phyloP scores from a whole-genome alignment of 148 eudicot species.

The Chenopodium berlandieri region DNA sequence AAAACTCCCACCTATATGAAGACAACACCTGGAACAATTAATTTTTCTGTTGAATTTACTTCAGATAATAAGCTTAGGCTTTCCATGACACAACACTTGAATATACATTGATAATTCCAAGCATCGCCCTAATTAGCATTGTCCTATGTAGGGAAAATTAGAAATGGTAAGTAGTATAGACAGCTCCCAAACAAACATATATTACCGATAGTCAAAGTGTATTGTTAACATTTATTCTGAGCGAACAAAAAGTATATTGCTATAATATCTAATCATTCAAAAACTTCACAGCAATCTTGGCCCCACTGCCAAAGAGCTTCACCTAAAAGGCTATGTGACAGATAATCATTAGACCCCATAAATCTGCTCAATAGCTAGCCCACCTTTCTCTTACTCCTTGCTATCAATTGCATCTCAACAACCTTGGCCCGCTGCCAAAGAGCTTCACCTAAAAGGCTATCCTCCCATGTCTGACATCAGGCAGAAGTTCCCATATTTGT shows the following conservation, averaged over 20 bases:
- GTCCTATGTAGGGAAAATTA: not conserved
- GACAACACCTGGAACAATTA: constrained; percentile 34
- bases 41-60: constrained; percentile 26
- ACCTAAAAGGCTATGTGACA: not conserved
- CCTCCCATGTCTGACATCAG: not conserved
- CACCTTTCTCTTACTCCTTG: not conserved
- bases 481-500: not conserved
- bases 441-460: not conserved
- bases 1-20: constrained; percentile 87
- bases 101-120: not conserved
- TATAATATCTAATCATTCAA: not conserved
- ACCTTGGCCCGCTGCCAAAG: not conserved
- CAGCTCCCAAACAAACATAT: not conserved
- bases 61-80: constrained; percentile 11
- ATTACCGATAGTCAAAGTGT: not conserved
- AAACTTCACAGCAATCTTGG: not conserved
- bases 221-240: not conserved
- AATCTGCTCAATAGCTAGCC: not conserved
- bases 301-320: not conserved
- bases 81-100: constrained; percentile 12
- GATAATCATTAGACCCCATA: not conserved
- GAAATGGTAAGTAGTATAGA: not conserved
- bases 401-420: not conserved
- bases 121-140: not conserved
- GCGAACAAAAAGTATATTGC: not conserved